A percentile compares a stretch with the other conserved stretches of the same genome.
Conservation (phyloP, 1,284 basidiomycete species). For the Rhizoctonia solani region DNA sequence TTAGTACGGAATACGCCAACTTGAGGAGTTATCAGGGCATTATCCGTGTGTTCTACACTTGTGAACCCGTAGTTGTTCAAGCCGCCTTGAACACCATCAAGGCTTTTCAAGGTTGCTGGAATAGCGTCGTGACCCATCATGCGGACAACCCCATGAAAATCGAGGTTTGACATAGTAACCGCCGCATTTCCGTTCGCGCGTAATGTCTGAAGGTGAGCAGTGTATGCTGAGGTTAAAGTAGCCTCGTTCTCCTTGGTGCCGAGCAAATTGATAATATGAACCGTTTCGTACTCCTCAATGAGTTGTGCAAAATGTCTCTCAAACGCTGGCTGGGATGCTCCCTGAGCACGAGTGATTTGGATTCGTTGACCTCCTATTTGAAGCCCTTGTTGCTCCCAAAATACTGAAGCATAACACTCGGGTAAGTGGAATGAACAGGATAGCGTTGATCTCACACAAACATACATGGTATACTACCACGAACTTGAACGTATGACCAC, state of each 20-base stretch:
- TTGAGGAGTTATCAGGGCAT: slow-evolving; percentile 79
- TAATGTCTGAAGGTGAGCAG: slow-evolving; percentile 67
- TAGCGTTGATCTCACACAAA: slow-evolving; percentile 39
- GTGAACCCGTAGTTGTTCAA: slow-evolving; percentile 87
- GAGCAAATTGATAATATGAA: slow-evolving; percentile 86
- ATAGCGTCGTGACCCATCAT: slow-evolving; percentile 89
- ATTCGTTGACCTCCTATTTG: slow-evolving; percentile 90
- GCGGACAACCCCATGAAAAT: slow-evolving; percentile 87
- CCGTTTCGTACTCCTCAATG: slow-evolving; percentile 76
- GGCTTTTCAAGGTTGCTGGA: slow-evolving; percentile 69
- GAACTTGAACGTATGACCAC: slow-evolving; percentile 89
- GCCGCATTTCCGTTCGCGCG: slow-evolving; percentile 58
- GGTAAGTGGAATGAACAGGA: not conserved
- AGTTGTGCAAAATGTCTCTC: slow-evolving; percentile 90
- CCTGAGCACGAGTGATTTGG: slow-evolving; percentile 89
- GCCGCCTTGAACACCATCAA: slow-evolving; percentile 64
- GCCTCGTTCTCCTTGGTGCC: slow-evolving; percentile 92
- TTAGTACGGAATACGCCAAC: slow-evolving; percentile 92
- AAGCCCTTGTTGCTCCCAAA: slow-evolving; percentile 96
- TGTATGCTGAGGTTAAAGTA: slow-evolving; percentile 80
- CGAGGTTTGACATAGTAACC: slow-evolving; percentile 83
- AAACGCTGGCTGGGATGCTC: slow-evolving; percentile 92
- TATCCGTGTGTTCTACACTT: slow-evolving; percentile 66
- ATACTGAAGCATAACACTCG: slow-evolving; percentile 62
- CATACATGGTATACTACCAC: slow-evolving; percentile 91